Conservation (phyloP, 108 stramenopile species). For the Nitzschia putrida region DNA sequence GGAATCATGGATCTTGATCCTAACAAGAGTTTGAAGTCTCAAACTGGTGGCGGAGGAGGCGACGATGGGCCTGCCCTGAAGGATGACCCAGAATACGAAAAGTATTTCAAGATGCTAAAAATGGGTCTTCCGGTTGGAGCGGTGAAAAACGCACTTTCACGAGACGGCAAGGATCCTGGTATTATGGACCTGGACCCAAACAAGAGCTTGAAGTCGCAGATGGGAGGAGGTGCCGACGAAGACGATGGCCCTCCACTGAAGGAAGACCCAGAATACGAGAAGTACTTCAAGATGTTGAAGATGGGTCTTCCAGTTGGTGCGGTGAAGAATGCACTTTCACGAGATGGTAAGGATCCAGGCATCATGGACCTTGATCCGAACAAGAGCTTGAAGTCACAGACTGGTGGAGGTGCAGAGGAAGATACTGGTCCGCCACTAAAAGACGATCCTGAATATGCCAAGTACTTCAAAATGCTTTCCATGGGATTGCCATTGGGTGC, state of each 20-base stretch:
- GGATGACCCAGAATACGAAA: slow-evolving; percentile 61
- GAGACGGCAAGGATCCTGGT: slow-evolving; percentile 62
- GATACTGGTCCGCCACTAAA: slow-evolving; percentile 57
- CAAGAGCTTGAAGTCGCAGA: slow-evolving; percentile 49
- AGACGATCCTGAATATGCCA: slow-evolving; percentile 66
- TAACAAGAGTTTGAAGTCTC: slow-evolving; percentile 52
- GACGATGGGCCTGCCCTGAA: slow-evolving; percentile 51
- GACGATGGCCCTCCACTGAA: slow-evolving; percentile 51
- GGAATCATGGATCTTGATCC: slow-evolving; percentile 73
- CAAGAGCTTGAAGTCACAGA: slow-evolving; percentile 48
- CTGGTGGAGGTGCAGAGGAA: slow-evolving; percentile 3
- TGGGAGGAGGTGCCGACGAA: slow-evolving; percentile 1
- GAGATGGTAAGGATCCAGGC: slow-evolving; percentile 60
- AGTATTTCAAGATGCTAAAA: slow-evolving; percentile 69
- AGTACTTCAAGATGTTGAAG: slow-evolving; percentile 69
- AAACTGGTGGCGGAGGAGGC: slow-evolving; percentile 28
- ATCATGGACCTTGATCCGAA: slow-evolving; percentile 67
- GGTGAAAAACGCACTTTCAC: slow-evolving; percentile 53
- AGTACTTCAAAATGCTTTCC: slow-evolving; percentile 77
- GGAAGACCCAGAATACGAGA: slow-evolving; percentile 61
- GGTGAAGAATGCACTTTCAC: slow-evolving; percentile 53
- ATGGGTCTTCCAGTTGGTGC: slow-evolving; percentile 56
- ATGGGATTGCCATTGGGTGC: slow-evolving; percentile 74
- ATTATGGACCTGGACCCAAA: slow-evolving; percentile 67
- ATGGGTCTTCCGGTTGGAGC: slow-evolving; percentile 56